Evolutionary conservation across 495 filamentous ascomycete genomes (phyloP), one percentile per base, ranked within the genome.

Genomic region (Xylaria sp.): DNA sequence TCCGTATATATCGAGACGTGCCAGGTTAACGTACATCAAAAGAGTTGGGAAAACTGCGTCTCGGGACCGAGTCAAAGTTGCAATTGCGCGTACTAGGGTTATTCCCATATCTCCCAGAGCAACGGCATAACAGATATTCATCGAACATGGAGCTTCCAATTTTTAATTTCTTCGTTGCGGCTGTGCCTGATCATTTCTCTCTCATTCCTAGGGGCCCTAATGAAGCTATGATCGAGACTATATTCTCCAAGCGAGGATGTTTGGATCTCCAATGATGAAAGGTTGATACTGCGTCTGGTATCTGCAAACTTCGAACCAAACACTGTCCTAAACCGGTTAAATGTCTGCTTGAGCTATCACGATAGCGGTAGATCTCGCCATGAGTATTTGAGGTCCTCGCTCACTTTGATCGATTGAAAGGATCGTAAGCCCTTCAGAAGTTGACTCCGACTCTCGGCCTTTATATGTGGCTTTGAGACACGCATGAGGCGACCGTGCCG

Each of bases 401-500:
- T 61, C 21, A 69, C 61, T 43, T 33, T 69, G 12, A 69, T 69
- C 26, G 55, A 69, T 52, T 69, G 67, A 40, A 14, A 37, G 14
- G 9, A 44, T 61, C 2, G 6, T 69, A 2, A 69, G 26, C 3
- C 12, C 19, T 26, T 19, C 14, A 3, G 37, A 43, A 17, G 8
- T 50, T 24, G 2, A 0, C 15, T 7, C 33, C 1, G 3, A 44
- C 17, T n/a, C 43, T 14, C 29, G 14, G 21, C 44, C n/a, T 0
- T 33, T 72, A 19, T 75, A 71, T 31, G 69, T 74, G 3, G 72
- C 74, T 15, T 68, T 76, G 33, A 73, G 71, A 50, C 74, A 76
- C 35, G 74, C 74, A n/a, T 74, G 74, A 69, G 74, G 74, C 37
- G n/a, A 43, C 21, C n/a, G 8, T 3, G 3, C 14, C 26, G 66